Evolutionary conservation across 75 land plant genomes (phyloP), one percentile per base, ranked within the genome.

Genomic region (Isoetes taiwanensis): DNA sequence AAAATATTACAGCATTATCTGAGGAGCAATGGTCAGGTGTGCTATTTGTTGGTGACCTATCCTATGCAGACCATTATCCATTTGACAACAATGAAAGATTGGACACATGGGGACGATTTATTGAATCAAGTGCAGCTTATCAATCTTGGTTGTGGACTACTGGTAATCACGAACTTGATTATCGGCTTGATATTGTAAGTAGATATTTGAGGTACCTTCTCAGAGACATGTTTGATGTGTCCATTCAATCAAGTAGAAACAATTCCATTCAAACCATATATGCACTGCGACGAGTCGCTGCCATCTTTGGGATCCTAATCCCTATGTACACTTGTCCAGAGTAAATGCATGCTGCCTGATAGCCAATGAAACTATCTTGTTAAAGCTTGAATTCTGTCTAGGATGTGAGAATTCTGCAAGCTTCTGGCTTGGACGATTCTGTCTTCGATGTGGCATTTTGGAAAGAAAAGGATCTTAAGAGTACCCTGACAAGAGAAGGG

Each of bases 191-290:
- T 31, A 41, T 71, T 56, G 75, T 75, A 56, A 58, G 75, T 50
- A 17, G 1, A 50, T 37, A 9, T 0, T n/a, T n/a, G n/a, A n/a
- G n/a, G n/a, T n/a, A n/a, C n/a, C n/a, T n/a, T n/a, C n/a, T n/a
- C n/a, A n/a, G n/a, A n/a, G 4, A 19, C 11, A 10, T 28, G 2
- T 33, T 65, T 20, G 3, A 14, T 60, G 9, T 54, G 57, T n/a
- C n/a, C n/a, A n/a, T n/a, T n/a, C n/a, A n/a, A n/a, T 42, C 75
- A 83, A 84, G 84, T 77, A 54, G 87, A 83, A 53, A 59, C 26
- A 1, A 53, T 33, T 20, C 81, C 81, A 1, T 81, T 81, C 24
- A 72, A 78, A 53, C 78, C 85, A 3, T 81, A 53, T 37, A 30
- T 10, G n/a, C 46, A 74, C 34, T 52, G 85, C 6, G n/a, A n/a